Evolutionary conservation across 805 yeast genomes (phyloP).

Genomic region (Saturnispora zaruensis): DNA sequence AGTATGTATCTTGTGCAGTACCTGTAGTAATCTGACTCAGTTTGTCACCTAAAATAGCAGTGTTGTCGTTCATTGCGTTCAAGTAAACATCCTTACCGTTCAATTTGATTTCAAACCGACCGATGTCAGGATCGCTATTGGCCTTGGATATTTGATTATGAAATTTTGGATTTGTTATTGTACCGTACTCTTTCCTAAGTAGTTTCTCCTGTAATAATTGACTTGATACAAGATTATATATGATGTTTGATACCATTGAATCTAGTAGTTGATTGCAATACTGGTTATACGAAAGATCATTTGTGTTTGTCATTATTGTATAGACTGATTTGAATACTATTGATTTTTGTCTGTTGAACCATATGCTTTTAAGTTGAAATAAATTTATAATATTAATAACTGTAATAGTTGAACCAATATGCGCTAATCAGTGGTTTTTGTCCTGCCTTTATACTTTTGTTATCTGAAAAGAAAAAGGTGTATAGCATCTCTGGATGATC

Average conservation of each 20-base stretch:
- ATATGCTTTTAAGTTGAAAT: too few relatives aligned
- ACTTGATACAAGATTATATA: conserved; percentile 26
- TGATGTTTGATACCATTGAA: conserved; percentile 28
- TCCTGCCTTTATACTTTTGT: not conserved
- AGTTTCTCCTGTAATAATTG: conserved; percentile 27
- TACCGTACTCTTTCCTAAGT: conserved; percentile 26
- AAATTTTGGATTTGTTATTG: conserved; percentile 19
- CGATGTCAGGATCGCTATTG: conserved; percentile 21
- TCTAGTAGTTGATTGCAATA: conserved; percentile 26
- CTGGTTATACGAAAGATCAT: conserved; percentile 24
- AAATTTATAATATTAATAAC: not conserved
- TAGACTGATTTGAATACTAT: not conserved
- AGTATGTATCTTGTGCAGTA: conserved; percentile 37
- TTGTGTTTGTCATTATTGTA: conserved; percentile 10
- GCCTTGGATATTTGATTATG: conserved; percentile 14
- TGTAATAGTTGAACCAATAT: too few relatives aligned
- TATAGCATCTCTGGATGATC: not conserved
- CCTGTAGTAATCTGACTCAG: conserved; percentile 10
- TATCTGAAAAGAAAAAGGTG: not conserved
- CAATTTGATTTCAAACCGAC: conserved; percentile 20
- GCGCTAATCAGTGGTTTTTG: not conserved
- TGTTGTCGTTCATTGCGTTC: conserved; percentile 14
- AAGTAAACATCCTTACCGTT: conserved; percentile 28
- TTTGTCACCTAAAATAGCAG: conserved; percentile 11
- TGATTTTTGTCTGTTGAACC: not conserved